A percentile compares a stretch with the other conserved stretches of the same genome.
phyloP scores from a whole-genome alignment of 2,329 filamentous ascomycete species.

The Pseudodiploospora longispora region DNA sequence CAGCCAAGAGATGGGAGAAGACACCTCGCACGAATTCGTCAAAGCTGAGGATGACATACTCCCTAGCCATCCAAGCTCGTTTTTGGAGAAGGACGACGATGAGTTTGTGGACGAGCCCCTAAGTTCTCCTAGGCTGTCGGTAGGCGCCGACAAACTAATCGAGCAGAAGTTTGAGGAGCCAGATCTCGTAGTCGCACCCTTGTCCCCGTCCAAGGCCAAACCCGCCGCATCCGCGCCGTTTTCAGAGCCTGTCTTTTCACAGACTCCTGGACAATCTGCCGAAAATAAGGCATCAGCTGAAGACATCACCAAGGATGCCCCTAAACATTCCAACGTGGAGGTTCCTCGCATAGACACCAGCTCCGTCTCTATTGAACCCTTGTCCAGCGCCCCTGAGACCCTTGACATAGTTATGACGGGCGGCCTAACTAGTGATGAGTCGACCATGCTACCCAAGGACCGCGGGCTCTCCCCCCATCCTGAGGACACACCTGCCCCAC shows the following conservation, averaged over 20 bases:
- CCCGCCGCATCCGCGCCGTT: background rate
- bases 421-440: too few relatives aligned
- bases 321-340: background rate
- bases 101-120: conserved; percentile 74
- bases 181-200: conserved; percentile 47
- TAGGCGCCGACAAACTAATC: conserved; percentile 50
- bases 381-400: too few relatives aligned
- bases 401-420: too few relatives aligned
- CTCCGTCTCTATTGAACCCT: too few relatives aligned
- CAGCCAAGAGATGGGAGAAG: conserved; percentile 62
- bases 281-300: background rate
- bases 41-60: conserved; percentile 48
- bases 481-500: conserved; percentile 61
- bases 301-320: background rate
- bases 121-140: conserved; percentile 56
- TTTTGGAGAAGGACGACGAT: conserved; percentile 51
- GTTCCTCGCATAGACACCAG: conserved; percentile 5
- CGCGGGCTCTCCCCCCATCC: conserved; percentile 43
- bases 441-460: conserved; percentile 1
- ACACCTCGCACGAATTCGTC: conserved; percentile 61
- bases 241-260: conserved; percentile 7
- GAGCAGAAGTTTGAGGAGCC: conserved; percentile 46
- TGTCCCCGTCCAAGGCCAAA: conserved; percentile 42
- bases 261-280: conserved; percentile 7
- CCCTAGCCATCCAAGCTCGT: conserved; percentile 16